phyloP scores from a whole-genome alignment of 1,284 basidiomycete genomes.

The Schizopora paradoxa region DNA sequence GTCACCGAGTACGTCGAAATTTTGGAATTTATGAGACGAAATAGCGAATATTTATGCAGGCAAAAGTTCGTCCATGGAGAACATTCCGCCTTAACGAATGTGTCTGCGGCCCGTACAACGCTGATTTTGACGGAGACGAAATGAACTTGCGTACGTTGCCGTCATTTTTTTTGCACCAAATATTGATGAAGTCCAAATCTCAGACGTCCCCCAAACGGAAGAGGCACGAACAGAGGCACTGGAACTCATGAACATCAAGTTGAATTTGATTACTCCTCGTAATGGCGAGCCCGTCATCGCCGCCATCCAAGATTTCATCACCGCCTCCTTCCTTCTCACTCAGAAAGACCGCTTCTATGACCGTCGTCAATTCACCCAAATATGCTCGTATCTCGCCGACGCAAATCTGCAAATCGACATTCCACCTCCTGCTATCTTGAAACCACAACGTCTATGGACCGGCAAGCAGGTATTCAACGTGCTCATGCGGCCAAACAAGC shows the following conservation, averaged over 20 bases:
- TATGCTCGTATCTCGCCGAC: slow-evolving; percentile 93
- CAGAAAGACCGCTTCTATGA: slow-evolving; percentile 92
- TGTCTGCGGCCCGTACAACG: slow-evolving; percentile 99
- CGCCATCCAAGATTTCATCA: slow-evolving; percentile 98
- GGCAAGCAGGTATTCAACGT: slow-evolving; percentile 98
- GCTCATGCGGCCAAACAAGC: slow-evolving; percentile 91
- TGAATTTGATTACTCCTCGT: slow-evolving; percentile 95
- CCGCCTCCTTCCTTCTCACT: slow-evolving; percentile 93
- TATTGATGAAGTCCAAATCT: background rate
- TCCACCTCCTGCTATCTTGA: slow-evolving; percentile 92
- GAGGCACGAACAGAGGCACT: slow-evolving; percentile 97
- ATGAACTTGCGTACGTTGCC: slow-evolving; percentile 90
- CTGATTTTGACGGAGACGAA: slow-evolving; percentile 99
- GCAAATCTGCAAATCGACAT: slow-evolving; percentile 91
- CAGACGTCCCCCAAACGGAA: slow-evolving; percentile 98
- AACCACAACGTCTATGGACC: slow-evolving; percentile 93
- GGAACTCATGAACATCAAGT: slow-evolving; percentile 96
- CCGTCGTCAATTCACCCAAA: slow-evolving; percentile 92
- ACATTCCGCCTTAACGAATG: slow-evolving; percentile 98
- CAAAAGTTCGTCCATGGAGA: slow-evolving; percentile 94
- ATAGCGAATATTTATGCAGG: slow-evolving; percentile 33
- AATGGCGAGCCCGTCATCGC: slow-evolving; percentile 99
- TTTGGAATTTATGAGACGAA: background rate
- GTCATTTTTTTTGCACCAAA: background rate
- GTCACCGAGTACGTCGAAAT: slow-evolving; percentile 69